Evolutionary conservation across 2,329 filamentous ascomycete species (phyloP).

Genomic region (Teratosphaeria pseudoeucalypti): DNA sequence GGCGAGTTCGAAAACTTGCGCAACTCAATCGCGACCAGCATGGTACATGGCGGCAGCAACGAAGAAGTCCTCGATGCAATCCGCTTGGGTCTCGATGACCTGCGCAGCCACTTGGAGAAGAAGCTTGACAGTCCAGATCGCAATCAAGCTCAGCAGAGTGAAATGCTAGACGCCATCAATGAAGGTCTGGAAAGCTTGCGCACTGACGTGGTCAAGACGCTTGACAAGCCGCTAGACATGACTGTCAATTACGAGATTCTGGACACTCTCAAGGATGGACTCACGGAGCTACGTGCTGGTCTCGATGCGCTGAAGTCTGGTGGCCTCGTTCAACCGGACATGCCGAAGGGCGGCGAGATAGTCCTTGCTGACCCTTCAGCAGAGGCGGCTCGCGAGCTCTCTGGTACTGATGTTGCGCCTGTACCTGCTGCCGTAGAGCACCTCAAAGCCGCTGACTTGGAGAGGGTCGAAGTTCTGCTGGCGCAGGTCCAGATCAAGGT

Average conservation of each 20-base stretch:
- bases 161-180: constrained; percentile 51
- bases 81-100: constrained; percentile 40
- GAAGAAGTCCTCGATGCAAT: constrained; percentile 41
- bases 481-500: constrained; percentile 75
- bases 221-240: constrained; percentile 70
- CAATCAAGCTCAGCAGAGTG: constrained; percentile 40
- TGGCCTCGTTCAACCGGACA: constrained; percentile 27
- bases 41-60: constrained; percentile 32
- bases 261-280: constrained; percentile 72
- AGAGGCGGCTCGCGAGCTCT: constrained; percentile 16
- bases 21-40: constrained; percentile 28
- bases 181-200: constrained; percentile 66
- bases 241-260: constrained; percentile 83
- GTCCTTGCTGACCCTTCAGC: constrained; percentile 40
- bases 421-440: constrained; percentile 21
- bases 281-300: constrained; percentile 65
- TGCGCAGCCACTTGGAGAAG: constrained; percentile 39
- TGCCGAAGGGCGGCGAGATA: constrained; percentile 43
- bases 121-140: constrained; percentile 46
- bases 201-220: constrained; percentile 61
- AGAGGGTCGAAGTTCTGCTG: constrained; percentile 75
- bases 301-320: constrained; percentile 65
- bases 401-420: constrained; percentile 4
- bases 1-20: constrained; percentile 42
- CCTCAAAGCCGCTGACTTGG: constrained; percentile 62